Conservation (phyloP, 2,329 filamentous ascomycete species). For the Fusarium foetens region DNA sequence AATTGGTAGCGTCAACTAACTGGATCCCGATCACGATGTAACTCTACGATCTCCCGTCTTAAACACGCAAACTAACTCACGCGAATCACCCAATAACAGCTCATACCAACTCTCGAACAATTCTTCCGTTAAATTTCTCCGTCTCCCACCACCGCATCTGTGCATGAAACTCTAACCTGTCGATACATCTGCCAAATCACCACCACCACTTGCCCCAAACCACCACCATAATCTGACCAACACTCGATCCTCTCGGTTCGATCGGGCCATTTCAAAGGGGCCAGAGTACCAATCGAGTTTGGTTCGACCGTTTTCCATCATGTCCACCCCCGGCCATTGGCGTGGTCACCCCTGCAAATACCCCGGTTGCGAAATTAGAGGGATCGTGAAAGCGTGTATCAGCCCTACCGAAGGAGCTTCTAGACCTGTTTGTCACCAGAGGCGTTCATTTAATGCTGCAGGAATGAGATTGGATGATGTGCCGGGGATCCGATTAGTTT, state of each 20-base stretch:
- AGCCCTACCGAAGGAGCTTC: slow-evolving; percentile 44
- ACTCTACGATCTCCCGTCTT: slow-evolving; percentile 10
- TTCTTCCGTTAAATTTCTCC: background rate
- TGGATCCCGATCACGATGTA: slow-evolving; percentile 2
- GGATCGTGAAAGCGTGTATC: slow-evolving; percentile 36
- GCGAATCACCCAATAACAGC: background rate
- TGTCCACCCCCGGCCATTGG: slow-evolving; percentile 6
- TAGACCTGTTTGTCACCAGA: slow-evolving; percentile 14
- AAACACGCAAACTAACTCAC: too few species aligned
- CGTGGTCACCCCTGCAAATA: slow-evolving; percentile 3
- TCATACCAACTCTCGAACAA: background rate
- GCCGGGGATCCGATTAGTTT: slow-evolving; percentile 15
- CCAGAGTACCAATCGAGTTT: slow-evolving; percentile 7
- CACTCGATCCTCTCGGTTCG: slow-evolving; percentile 4
- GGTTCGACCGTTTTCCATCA: slow-evolving; percentile 22
- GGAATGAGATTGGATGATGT: slow-evolving; percentile 23
- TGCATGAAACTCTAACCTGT: background rate
- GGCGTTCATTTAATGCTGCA: slow-evolving; percentile 4
- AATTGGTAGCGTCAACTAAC: background rate
- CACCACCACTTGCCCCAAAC: background rate
- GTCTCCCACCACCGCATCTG: background rate
- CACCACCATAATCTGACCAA: slow-evolving; percentile 5
- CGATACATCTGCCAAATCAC: background rate
- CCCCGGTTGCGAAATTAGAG: slow-evolving; percentile 40
- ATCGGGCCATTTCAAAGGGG: slow-evolving; percentile 36